Evolutionary conservation across 2,329 filamentous ascomycete species (phyloP).

Genomic region (Cytospora piceae): DNA sequence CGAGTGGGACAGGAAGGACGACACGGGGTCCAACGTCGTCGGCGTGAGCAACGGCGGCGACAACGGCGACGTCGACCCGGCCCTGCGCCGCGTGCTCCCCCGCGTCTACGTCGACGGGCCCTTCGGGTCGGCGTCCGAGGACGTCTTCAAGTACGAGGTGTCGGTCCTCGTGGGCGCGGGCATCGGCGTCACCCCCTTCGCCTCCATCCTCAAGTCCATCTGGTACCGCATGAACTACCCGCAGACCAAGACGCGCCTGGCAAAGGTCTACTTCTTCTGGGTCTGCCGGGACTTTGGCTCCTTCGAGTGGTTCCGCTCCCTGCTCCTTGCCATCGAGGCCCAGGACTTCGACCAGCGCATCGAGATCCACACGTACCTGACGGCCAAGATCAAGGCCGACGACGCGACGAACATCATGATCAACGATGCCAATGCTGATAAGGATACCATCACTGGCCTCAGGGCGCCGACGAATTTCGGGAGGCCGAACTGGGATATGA

Average conservation of each 20-base stretch:
- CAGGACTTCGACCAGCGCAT: slow-evolving; percentile 84
- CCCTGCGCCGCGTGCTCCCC: slow-evolving; percentile 73
- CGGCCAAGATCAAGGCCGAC: slow-evolving; percentile 82
- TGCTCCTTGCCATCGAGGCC: slow-evolving; percentile 82
- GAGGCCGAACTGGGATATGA: slow-evolving; percentile 87
- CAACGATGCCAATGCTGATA: slow-evolving; percentile 83
- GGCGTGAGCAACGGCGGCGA: slow-evolving; percentile 61
- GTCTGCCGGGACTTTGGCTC: slow-evolving; percentile 86
- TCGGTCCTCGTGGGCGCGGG: slow-evolving; percentile 79
- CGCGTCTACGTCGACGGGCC: slow-evolving; percentile 83
- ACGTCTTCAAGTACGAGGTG: slow-evolving; percentile 88
- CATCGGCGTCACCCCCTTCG: slow-evolving; percentile 86
- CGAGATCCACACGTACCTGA: slow-evolving; percentile 88
- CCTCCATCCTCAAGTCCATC: slow-evolving; percentile 86
- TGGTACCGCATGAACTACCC: slow-evolving; percentile 94
- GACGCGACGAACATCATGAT: slow-evolving; percentile 93
- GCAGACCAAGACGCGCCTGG: slow-evolving; percentile 74
- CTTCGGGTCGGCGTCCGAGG: slow-evolving; percentile 83
- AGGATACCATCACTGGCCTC: slow-evolving; percentile 82
- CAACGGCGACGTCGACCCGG: slow-evolving; percentile 65
- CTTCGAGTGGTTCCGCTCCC: slow-evolving; percentile 87
- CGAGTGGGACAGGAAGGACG: slow-evolving; percentile 64
- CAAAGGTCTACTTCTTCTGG: slow-evolving; percentile 94
- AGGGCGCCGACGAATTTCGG: slow-evolving; percentile 85
- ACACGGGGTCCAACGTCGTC: slow-evolving; percentile 66